phyloP scores from a whole-genome alignment of 106 monocot species.

The Dioscorea zingiberensis region DNA sequence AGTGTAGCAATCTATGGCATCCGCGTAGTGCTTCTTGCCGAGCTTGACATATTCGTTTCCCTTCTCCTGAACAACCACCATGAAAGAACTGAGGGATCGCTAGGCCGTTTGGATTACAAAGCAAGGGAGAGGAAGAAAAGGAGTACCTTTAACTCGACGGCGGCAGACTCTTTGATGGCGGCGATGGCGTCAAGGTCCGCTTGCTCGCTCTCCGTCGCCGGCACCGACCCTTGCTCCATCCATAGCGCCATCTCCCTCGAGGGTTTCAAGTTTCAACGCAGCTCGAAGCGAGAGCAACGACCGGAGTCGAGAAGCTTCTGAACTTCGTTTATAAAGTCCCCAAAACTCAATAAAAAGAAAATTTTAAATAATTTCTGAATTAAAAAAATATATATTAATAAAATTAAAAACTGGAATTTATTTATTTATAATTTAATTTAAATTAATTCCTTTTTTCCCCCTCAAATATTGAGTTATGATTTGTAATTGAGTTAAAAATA shows the following conservation, averaged over 20 bases:
- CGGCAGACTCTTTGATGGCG: constrained; percentile 72
- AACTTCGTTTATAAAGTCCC: too few relatives aligned
- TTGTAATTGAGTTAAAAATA: too few relatives aligned
- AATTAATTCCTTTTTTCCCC: too few relatives aligned
- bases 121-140: not conserved
- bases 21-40: constrained; percentile 77
- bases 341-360: too few relatives aligned
- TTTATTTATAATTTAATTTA: too few relatives aligned
- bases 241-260: constrained; percentile 53
- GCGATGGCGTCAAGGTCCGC: constrained; percentile 76
- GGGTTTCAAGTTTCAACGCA: too few relatives aligned
- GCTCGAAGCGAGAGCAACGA: too few relatives aligned
- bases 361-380: too few relatives aligned
- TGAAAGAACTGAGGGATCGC: not conserved
- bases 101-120: not conserved
- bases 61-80: constrained; percentile 47
- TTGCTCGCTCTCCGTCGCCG: constrained; percentile 59
- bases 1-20: constrained; percentile 81
- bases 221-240: constrained; percentile 62
- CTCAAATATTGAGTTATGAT: too few relatives aligned
- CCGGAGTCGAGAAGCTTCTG: too few relatives aligned
- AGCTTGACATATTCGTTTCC: constrained; percentile 82
- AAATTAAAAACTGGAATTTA: too few relatives aligned
- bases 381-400: too few relatives aligned
- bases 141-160: constrained; percentile 69